Conservation (phyloP, 1,139 yeast genomes). For the Candida tropicalis region DNA sequence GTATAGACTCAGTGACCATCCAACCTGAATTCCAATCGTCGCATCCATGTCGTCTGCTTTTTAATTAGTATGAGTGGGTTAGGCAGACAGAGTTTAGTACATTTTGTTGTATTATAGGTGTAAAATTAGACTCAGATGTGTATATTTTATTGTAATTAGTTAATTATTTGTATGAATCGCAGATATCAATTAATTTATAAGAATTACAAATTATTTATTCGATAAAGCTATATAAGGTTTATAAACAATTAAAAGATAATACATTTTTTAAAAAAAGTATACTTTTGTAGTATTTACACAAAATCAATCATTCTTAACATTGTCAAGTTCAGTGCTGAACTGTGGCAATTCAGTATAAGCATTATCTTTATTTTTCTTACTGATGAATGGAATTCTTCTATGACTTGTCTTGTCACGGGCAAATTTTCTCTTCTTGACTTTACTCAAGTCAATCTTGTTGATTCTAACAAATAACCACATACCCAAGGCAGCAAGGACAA, state of each 20-base stretch:
- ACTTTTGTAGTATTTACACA: too few relatives aligned
- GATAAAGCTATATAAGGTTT: too few relatives aligned
- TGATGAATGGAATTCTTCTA: constrained; percentile 33
- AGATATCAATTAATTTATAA: too few relatives aligned
- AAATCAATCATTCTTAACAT: constrained; percentile 15
- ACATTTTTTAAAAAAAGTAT: too few relatives aligned
- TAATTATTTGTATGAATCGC: too few relatives aligned
- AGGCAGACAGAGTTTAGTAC: too few relatives aligned
- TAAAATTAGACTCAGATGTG: too few relatives aligned
- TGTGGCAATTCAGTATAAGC: constrained; percentile 33
- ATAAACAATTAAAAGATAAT: too few relatives aligned
- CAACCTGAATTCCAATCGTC: constrained; percentile 72
- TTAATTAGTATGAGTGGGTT: not conserved
- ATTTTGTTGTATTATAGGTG: too few relatives aligned
- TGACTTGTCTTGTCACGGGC: constrained; percentile 43
- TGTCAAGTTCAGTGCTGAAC: constrained; percentile 21
- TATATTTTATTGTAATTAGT: too few relatives aligned
- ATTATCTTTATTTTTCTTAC: constrained; percentile 22
- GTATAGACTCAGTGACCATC: constrained; percentile 91
- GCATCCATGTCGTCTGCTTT: not conserved
- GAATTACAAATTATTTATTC: too few relatives aligned
- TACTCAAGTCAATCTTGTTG: constrained; percentile 54
- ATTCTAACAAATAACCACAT: constrained; percentile 65
- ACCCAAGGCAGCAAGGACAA: constrained; percentile 57
- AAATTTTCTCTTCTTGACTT: constrained; percentile 53